Evolutionary conservation across 1,139 yeast species (phyloP), one percentile per base, ranked within the genome.

Genomic region (Kodamaea sp.): DNA sequence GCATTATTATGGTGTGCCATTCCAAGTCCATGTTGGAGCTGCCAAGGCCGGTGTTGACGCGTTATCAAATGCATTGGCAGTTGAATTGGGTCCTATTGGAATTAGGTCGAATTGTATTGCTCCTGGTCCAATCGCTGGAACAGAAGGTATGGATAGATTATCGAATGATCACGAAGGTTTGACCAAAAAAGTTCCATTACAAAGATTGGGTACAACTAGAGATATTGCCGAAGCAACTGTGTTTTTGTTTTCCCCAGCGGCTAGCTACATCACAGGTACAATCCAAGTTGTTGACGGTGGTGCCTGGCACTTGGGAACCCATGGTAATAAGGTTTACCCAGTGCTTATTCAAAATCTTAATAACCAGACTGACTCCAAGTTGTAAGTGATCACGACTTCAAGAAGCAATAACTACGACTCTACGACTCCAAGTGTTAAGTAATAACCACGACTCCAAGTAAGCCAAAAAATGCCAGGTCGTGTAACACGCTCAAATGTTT

Each of bases 11-110:
- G 97, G 96, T 9, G 77, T 85, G 6, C 95, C 96, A 7, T 79
- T 84, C 63, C 96, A 89, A 62, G 57, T 78, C 7, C 97, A 88
- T 49, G 96, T 87, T 1, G 84, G 89, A 1, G 96, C 97, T 0
- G 96, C 96, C 7, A 89, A 89, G 63, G 96, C 97, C 1, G 97
- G 96, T n/a, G 79, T 89, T 27, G 97, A 90, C 57, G 94, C 96
- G 0, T 66, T 89, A 31, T 80, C 89, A 20, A 80, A 83, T 50
- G 83, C 88, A 0, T 63, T 89, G 47, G 95, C 96, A 0, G 89
- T 86, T 7, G 97, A 89, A 59, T 68, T 87, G 42, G 97, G 97
- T 1, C 95, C 96, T 0, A 58, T 84, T 41, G 97, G 97, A 2
- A 76, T 89, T 30, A 73, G 90, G 39, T 75, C 80, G 36, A 89